Base-by-base conservation (phyloP, 306 rosid species). In the Sindora glabra region DNA sequence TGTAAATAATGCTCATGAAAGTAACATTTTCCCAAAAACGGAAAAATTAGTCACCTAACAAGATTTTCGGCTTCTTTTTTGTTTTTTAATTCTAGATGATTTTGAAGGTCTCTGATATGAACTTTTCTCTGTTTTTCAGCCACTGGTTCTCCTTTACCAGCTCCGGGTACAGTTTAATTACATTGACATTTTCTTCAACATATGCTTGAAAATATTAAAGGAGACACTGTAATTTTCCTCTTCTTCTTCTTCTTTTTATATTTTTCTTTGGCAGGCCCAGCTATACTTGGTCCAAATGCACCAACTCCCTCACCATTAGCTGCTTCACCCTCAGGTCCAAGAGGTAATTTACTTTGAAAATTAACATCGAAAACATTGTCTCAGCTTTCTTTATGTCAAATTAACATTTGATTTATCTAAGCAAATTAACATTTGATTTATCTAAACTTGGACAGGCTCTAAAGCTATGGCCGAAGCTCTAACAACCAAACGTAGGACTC, bases 61-160 rank as follows among this genome's bases (percentile, higher is more conserved):
- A 4, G 8, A 29, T 29, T 1, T 4, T 29, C 34, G 8, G 8
- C 5, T 29, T 2, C 5, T 29, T 29, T 29, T 6, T 42, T 52
- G 36, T 3, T 18, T 72, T 65, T 23, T 11, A 33, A 13, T 14
- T 7, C 21, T 44, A 40, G 15, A 6, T 2, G 0, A 3, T 5
- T 34, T 56, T 5, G 11, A 11, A 15, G 50, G 59, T 27, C 19
- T 56, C 70, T 44, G 19, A 68, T 25, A 9, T 68, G 0, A 18
- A 3, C 8, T 56, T 55, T 67, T 45, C 38, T 29, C 23, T 29
- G 0, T 40, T 47, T 73, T 69, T 71, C 82, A 85, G 94, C 89
- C 32, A 6, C 87, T 27, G 79, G 67, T 22, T 22, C 77, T 60
- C 87, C 94, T n/a, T 56, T 85, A 33, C 74, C 94, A 39, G 80